phyloP scores from a whole-genome alignment of 2,329 filamentous ascomycete genomes.

The Beauveria brongniartii region DNA sequence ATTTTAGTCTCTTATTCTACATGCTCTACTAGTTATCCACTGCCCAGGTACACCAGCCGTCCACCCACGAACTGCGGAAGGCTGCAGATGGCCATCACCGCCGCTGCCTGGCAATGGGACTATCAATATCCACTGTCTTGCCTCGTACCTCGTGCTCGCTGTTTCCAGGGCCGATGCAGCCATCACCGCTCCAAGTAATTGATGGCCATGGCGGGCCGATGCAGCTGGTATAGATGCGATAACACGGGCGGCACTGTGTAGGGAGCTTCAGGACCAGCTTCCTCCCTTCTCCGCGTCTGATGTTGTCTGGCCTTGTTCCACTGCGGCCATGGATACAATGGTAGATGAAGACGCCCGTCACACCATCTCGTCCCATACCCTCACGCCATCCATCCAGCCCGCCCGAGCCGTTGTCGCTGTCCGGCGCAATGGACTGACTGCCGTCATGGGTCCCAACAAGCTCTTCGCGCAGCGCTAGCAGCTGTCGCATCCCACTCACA shows the following conservation, averaged over 20 bases:
- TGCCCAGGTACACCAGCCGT: neutral
- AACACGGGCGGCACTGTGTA: neutral
- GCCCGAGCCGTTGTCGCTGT: neutral
- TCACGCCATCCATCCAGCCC: neutral
- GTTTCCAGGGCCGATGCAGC: neutral
- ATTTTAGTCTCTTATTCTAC: neutral
- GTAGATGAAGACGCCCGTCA: neutral
- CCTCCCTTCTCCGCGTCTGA: neutral
- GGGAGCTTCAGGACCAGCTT: neutral
- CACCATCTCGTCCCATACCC: neutral
- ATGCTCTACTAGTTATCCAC: no score
- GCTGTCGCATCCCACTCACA: conserved; percentile 7
- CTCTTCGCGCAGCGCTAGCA: neutral
- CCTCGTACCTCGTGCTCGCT: neutral
- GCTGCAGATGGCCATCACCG: conserved; percentile 2
- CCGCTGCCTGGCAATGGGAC: neutral
- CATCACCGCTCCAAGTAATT: neutral
- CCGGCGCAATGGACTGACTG: neutral
- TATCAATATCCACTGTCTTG: neutral
- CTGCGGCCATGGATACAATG: neutral
- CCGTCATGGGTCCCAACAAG: conserved; percentile 1
- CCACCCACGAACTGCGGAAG: neutral
- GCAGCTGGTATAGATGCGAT: neutral
- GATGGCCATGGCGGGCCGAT: neutral
- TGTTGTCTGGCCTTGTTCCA: neutral